Base-by-base conservation (phyloP, 2,329 filamentous ascomycete species). In the Rhinocladiella similis region DNA sequence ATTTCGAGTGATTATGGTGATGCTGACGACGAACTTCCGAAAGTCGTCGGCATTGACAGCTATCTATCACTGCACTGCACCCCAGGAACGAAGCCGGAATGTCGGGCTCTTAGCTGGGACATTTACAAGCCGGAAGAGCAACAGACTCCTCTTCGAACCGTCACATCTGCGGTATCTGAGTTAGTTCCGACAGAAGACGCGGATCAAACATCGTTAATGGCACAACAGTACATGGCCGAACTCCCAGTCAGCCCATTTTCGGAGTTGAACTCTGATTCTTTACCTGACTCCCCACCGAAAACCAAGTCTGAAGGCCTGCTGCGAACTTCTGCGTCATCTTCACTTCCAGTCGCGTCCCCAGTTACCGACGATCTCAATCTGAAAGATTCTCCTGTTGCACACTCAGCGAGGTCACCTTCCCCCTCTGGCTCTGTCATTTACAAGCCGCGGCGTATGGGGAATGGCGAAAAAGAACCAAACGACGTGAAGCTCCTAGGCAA, bases 151-250 rank as follows among this genome's bases (percentile, higher is more conserved):
- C 35, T 60, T 22, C 46, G 56, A 19, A 49, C 20, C n/a, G 41
- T 54, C 19, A 27, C 46, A 53, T 48, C 45, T 12, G 35, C 48
- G 19, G 45, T 36, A 22, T 6, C 16, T 22, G 45, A 48, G 27
- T 29, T 16, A 5, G 41, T 49, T 18, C 12, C 36, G 6, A 35
- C 25, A 19, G 13, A 36, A n/a, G 29, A 39, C 10, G 50, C 49
- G 19, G 53, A 63, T 22, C 50, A 59, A 25, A 54, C 57, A 1
- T 60, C 53, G 9, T n/a, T 55, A 38, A 55, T 63, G 54, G 63
- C 64, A 35, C 53, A 61, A 12, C 60, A 64, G n/a, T 65, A 66
- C 22, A 66, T 65, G 33, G 56, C 63, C 14, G 62, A 63, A 47
- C 53, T 66, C 10, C 53, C 59, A 13, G 33, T 22, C 5, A 64